Evolutionary conservation across 306 rosid species (phyloP).

Genomic region (Rubus parviflorus): DNA sequence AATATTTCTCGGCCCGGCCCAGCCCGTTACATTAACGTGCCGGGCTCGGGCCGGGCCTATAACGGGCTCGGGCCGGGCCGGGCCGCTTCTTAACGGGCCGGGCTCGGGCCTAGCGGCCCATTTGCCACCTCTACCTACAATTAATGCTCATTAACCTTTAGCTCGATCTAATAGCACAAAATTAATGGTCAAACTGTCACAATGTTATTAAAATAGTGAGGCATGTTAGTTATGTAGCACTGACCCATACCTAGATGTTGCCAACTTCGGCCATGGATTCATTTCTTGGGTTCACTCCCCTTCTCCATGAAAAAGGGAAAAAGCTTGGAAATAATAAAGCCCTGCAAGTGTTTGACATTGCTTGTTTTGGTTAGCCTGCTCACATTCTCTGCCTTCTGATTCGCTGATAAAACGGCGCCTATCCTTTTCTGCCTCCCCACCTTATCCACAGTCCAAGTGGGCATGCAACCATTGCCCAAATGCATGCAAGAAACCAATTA

Average conservation of each 20-base stretch:
- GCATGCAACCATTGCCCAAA: background rate
- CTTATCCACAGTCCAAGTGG: constrained; percentile 51
- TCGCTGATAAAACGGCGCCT: constrained; percentile 39
- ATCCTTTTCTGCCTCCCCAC: constrained; percentile 30
- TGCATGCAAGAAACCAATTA: background rate
- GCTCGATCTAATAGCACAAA: too few species aligned
- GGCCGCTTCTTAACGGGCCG: too few species aligned
- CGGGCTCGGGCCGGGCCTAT: too few species aligned
- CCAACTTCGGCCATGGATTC: background rate
- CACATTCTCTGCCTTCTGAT: constrained; percentile 19
- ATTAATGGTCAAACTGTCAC: too few species aligned
- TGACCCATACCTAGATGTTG: background rate
- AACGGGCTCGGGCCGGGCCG: too few species aligned
- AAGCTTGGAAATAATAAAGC: background rate
- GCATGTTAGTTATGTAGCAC: too few species aligned
- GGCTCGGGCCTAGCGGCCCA: too few species aligned
- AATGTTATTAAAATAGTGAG: too few species aligned
- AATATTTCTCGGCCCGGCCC: too few species aligned
- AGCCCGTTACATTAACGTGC: too few species aligned
- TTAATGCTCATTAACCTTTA: too few species aligned
- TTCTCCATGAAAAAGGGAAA: background rate
- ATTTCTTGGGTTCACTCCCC: constrained; percentile 8
- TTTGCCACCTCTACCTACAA: too few species aligned
- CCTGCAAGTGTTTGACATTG: constrained; percentile 9
- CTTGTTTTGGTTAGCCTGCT: constrained; percentile 2